Evolutionary conservation across 1,139 yeast genomes (phyloP).

Genomic region (Pichia sp.): DNA sequence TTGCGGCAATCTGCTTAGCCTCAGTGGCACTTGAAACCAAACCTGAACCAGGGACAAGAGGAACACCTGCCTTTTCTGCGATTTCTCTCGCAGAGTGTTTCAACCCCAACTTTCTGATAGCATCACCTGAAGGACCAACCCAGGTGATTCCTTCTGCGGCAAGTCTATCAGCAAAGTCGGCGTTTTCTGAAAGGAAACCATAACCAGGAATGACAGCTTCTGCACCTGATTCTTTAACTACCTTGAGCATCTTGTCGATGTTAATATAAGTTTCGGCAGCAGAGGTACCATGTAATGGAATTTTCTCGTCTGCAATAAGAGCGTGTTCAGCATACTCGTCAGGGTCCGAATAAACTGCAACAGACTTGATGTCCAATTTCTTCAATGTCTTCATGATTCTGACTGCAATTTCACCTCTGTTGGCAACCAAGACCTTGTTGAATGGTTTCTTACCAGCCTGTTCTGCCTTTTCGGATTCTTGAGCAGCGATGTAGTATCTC

Average conservation of each 20-base stretch:
- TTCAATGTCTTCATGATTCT: slow-evolving; percentile 85
- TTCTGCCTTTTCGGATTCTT: slow-evolving; percentile 23
- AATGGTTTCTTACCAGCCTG: slow-evolving; percentile 52
- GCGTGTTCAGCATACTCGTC: slow-evolving; percentile 89
- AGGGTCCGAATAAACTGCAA: slow-evolving; percentile 87
- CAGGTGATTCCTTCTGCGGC: slow-evolving; percentile 77
- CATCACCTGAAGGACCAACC: slow-evolving; percentile 93
- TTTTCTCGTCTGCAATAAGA: slow-evolving; percentile 70
- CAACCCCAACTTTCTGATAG: slow-evolving; percentile 83
- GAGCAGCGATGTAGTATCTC: slow-evolving; percentile 57
- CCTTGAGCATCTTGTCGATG: slow-evolving; percentile 76
- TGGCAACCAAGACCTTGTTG: slow-evolving; percentile 83
- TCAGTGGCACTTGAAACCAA: slow-evolving; percentile 65
- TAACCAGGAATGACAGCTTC: slow-evolving; percentile 97
- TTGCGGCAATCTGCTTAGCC: slow-evolving; percentile 72
- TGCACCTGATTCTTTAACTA: slow-evolving; percentile 78
- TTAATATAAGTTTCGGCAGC: slow-evolving; percentile 89
- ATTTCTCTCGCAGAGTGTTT: slow-evolving; percentile 96
- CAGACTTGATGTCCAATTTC: slow-evolving; percentile 68
- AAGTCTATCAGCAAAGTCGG: slow-evolving; percentile 90
- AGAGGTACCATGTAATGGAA: slow-evolving; percentile 72
- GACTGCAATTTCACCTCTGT: slow-evolving; percentile 97
- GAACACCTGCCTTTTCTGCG: slow-evolving; percentile 84
- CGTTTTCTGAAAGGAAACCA: slow-evolving; percentile 94
- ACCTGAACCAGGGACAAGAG: slow-evolving; percentile 93